These are phyloP conservation scores for Lactifluus echinatus DNA, from an alignment of 768 basidiomycete genomes.

Conservation along the genomic window DNA sequence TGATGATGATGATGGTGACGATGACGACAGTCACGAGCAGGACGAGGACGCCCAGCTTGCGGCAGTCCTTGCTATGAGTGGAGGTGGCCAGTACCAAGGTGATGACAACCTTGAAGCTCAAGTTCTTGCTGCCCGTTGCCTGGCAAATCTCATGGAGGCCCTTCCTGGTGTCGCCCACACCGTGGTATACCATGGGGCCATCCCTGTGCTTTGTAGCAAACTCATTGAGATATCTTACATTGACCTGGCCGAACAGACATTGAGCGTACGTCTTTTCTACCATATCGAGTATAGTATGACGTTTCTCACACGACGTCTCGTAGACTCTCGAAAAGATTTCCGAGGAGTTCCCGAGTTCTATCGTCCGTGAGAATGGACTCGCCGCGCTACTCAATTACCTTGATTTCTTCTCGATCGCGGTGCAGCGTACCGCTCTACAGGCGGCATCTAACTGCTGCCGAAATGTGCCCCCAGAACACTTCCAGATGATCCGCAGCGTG, in stretches of 20 bases:
- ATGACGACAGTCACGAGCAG: conserved; percentile 50
- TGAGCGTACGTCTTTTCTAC: conserved; percentile 62
- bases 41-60: conserved; percentile 86
- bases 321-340: conserved; percentile 98
- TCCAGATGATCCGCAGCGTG: conserved; percentile 79
- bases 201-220: conserved; percentile 95
- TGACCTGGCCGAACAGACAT: conserved; percentile 94
- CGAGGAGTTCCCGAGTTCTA: conserved; percentile 91
- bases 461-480: conserved; percentile 82
- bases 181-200: conserved; percentile 96
- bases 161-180: conserved; percentile 95
- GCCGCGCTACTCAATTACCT: conserved; percentile 90
- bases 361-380: conserved; percentile 92
- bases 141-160: conserved; percentile 99
- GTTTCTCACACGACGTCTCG: conserved; percentile 15
- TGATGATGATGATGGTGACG: conserved; percentile 62
- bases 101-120: conserved; percentile 91
- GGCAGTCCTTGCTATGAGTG: conserved; percentile 78
- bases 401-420: conserved; percentile 97
- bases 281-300: neutral
- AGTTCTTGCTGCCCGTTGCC: conserved; percentile 89
- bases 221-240: conserved; percentile 96
- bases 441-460: conserved; percentile 97
- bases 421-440: conserved; percentile 92
- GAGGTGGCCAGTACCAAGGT: conserved; percentile 55